These are phyloP conservation scores for Viola odorata DNA, from an alignment of 345 rosid genomes.

Conservation along the genomic window DNA sequence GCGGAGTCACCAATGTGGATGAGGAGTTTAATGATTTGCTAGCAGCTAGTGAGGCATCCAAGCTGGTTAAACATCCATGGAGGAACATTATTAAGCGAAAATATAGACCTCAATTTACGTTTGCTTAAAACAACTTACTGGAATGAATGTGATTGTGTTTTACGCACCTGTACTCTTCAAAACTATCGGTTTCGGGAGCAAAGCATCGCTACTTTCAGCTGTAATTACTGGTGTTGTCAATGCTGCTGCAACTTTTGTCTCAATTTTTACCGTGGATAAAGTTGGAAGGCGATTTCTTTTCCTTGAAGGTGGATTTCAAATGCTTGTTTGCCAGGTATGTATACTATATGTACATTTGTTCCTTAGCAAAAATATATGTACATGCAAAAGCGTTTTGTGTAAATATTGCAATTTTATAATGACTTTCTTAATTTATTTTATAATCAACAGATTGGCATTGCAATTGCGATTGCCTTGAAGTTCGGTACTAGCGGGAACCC, in stretches of 20 bases:
- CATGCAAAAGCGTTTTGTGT: not conserved
- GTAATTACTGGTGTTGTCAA: constrained; percentile 29
- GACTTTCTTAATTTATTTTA: not conserved
- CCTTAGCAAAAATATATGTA: not conserved
- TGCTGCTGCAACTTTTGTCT: constrained; percentile 18
- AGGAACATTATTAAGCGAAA: constrained; percentile 13
- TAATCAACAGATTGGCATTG: constrained; percentile 31
- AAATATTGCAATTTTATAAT: not conserved
- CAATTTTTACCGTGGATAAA: constrained; percentile 25
- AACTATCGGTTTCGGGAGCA: constrained; percentile 28
- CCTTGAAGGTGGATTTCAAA: constrained; percentile 29
- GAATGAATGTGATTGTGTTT: constrained; percentile 40
- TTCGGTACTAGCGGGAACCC: constrained; percentile 48
- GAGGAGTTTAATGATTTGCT: constrained; percentile 34
- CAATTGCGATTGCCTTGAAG: constrained; percentile 36
- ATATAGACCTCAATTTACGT: constrained; percentile 30
- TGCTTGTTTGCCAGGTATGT: constrained; percentile 30
- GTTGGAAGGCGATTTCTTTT: constrained; percentile 30
- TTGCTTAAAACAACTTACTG: constrained; percentile 38
- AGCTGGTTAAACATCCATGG: constrained; percentile 28
- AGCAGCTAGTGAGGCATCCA: constrained; percentile 21
- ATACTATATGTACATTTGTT: not conserved
- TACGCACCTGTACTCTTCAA: constrained; percentile 37
- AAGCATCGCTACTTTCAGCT: constrained; percentile 26
- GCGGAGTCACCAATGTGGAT: constrained; percentile 24